Percentiles rank a stretch among this genome's conserved stretches.
phyloP scores from a whole-genome alignment of 768 basidiomycete genomes.

The Lactarius evosmus region DNA sequence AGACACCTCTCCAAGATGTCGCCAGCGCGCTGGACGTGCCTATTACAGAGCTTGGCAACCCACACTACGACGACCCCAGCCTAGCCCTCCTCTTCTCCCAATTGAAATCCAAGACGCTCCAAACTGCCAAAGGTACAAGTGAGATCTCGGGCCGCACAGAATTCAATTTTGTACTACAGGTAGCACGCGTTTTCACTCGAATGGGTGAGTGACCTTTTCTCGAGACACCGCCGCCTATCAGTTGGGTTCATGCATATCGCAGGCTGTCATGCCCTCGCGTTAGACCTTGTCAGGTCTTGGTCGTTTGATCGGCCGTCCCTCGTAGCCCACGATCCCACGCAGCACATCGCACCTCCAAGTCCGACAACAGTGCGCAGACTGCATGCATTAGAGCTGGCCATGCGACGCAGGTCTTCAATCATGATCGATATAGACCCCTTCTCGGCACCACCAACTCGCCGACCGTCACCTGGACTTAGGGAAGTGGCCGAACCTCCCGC shows the following conservation, averaged over 20 bases:
- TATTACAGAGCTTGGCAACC: slow-evolving; percentile 69
- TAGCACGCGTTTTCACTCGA: slow-evolving; percentile 86
- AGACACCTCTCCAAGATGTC: slow-evolving; percentile 79
- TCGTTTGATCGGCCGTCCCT: slow-evolving; percentile 79
- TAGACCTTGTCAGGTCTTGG: slow-evolving; percentile 89
- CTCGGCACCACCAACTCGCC: slow-evolving; percentile 55
- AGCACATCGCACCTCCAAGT: slow-evolving; percentile 39
- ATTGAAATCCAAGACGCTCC: slow-evolving; percentile 84
- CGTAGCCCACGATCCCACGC: slow-evolving; percentile 30
- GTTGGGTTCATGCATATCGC: slow-evolving; percentile 17
- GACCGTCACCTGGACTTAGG: slow-evolving; percentile 45
- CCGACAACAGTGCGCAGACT: slow-evolving; percentile 44
- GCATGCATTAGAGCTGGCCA: slow-evolving; percentile 49
- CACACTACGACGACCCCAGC: slow-evolving; percentile 92
- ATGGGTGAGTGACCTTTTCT: slow-evolving; percentile 64
- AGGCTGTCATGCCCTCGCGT: slow-evolving; percentile 93
- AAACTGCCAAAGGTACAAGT: slow-evolving; percentile 89
- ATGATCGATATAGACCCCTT: slow-evolving; percentile 86
- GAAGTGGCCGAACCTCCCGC: slow-evolving; percentile 25
- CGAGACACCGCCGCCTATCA: not conserved
- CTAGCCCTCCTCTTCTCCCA: slow-evolving; percentile 88
- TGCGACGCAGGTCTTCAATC: slow-evolving; percentile 68
- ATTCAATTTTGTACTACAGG: slow-evolving; percentile 94
- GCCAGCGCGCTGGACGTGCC: slow-evolving; percentile 53
- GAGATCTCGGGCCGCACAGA: slow-evolving; percentile 86